Base-by-base conservation (phyloP, 495 filamentous ascomycete genomes). In the Talaromyces adpressus region DNA sequence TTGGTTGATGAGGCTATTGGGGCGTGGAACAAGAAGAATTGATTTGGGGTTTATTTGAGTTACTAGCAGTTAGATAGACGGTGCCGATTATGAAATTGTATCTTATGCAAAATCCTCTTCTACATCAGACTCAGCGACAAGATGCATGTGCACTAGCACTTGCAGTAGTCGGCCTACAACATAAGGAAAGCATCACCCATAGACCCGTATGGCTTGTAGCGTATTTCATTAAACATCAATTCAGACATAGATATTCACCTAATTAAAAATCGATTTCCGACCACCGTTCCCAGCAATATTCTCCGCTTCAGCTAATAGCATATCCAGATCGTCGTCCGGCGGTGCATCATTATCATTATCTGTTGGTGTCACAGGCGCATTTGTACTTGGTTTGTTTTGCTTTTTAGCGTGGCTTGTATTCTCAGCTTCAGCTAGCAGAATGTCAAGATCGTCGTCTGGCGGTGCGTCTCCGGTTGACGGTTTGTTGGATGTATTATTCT, bases 1-100 rank as follows among this genome's bases (percentile, higher is more conserved):
- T 82, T 88, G 57, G 77, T 93, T 20, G 89, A 94, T 68, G 79
- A 89, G 12, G 88, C 75, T 9, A 67, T 82, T 30, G 66, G 66
- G 18, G 68, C 69, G 12, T 83, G 79, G 80, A 67, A 49, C 45
- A 51, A 62, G 27, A 51, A 53, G 25, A 29, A 39, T 14, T 58
- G 14, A 22, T 27, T 56, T 53, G 51, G 52, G 0, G 6, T 36
- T 36, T 16, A n/a, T 27, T 14, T 9, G 12, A 56, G 9, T 27
- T 49, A 12, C 45, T 49, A 49, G 45, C n/a, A 20, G 18, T 8
- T 49, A 20, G 2, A 49, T 49, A 20, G n/a, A 49, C 3, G 6
- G 45, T 18, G 45, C n/a, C 45, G 8, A 2, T 49, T 20, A 49
- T 49, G 45, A 49, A 20, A 49, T 0, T 45, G 5, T 49, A 49